Base-by-base conservation (phyloP, 169 alveolate species). In the Eimeria acervulina region DNA sequence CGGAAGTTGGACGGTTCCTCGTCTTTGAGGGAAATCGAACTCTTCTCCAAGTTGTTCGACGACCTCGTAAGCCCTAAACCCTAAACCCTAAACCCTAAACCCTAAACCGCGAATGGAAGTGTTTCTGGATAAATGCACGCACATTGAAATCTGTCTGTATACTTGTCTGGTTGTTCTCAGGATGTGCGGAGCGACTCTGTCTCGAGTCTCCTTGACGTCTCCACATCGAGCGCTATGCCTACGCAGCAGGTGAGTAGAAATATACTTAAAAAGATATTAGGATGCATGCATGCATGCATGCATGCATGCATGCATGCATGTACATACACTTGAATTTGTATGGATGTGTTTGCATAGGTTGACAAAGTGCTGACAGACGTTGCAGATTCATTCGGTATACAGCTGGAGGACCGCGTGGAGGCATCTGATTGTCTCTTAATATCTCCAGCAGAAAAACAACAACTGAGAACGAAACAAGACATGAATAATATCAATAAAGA, bases 11-110 rank as follows among this genome's bases (percentile, higher is more conserved):
- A 97, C 42, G 95, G 96, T 33, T 97, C 93, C 47, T 81, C 96
- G 70, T 96, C 97, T 36, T 93, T 94, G 72, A 93, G 97, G 80
- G 91, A 97, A 36, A 97, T 98, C 97, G 97, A 95, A 44, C 74
- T 97, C 5, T 98, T 98, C 84, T 98, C 97, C 81, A 98, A 96
- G 42, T 95, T 97, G 85, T 98, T 98, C 88, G 98, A 98, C 83
- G 98, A 98, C 68, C 88, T 98, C 85, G 99, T 92, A 52, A 42
- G 76, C 28, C 87, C 51, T 38, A 74, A 40, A 74, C 87, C 87
- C 87, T 74, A 40, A 74, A 74, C 59, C 87, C 51, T 40, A 74
- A 23, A 23, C 87, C 61, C 61, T 23, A 68, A 68, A 68, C 80
- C 80, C 80, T 68, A 68, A n/a, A 13, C 80, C 80, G 21, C 19